Conservation (phyloP, 2,329 filamentous ascomycete species). For the Penicillium expansum region DNA sequence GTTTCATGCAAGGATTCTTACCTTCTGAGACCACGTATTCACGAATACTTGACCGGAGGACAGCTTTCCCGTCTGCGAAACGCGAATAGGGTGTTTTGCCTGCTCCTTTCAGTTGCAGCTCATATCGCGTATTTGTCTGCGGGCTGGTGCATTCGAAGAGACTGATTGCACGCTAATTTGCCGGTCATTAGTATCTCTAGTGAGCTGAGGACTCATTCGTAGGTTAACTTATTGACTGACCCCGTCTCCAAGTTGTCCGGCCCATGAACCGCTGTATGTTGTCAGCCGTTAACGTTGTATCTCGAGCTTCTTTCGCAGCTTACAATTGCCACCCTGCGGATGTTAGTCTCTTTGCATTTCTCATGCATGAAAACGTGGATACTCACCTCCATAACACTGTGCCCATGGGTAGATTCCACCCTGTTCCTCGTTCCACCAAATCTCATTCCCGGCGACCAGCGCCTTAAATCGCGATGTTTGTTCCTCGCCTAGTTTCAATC, state of each 20-base stretch:
- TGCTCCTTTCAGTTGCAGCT: conserved; percentile 91
- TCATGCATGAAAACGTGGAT: conserved; percentile 48
- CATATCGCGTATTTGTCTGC: conserved; percentile 68
- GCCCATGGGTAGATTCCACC: conserved; percentile 96
- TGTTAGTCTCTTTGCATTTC: conserved; percentile 1
- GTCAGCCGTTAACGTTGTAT: conserved; percentile 30
- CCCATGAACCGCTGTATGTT: conserved; percentile 71
- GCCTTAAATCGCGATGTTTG: conserved; percentile 71
- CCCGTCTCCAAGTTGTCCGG: conserved; percentile 91
- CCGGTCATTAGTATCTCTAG: conserved; percentile 6
- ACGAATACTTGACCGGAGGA: conserved; percentile 85
- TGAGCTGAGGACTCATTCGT: neutral
- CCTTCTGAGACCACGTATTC: conserved; percentile 93
- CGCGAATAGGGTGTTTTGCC: conserved; percentile 91
- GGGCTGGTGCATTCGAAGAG: conserved; percentile 86
- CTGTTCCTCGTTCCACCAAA: conserved; percentile 69
- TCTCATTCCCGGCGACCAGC: conserved; percentile 75
- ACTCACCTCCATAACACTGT: conserved; percentile 84
- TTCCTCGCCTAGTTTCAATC: conserved; percentile 66
- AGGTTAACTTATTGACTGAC: conserved; percentile 31
- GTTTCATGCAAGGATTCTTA: conserved; percentile 13
- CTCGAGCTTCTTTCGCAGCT: conserved; percentile 13
- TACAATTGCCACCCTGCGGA: conserved; percentile 51
- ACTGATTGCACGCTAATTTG: conserved; percentile 70
- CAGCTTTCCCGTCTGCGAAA: conserved; percentile 93